Conservation (phyloP, 495 filamentous ascomycete genomes). For the Xylaria scruposa region DNA sequence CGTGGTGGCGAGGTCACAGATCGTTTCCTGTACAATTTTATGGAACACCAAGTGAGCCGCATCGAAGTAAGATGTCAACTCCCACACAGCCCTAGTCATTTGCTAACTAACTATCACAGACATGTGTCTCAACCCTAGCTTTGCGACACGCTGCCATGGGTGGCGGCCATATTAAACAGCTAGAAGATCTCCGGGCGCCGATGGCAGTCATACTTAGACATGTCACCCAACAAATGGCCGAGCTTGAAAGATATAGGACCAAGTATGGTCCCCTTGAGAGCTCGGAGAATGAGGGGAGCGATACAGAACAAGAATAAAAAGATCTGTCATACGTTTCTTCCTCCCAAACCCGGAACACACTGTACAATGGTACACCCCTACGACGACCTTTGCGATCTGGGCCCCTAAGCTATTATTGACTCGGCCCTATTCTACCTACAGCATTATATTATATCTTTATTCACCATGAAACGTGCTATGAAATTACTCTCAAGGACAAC, state of each 20-base stretch:
- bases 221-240: constrained; percentile 50
- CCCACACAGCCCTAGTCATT: neutral
- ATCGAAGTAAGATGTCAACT: constrained; percentile 76
- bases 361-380: constrained; percentile 25
- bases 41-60: constrained; percentile 91
- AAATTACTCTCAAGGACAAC: constrained; percentile 17
- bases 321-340: neutral
- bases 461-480: constrained; percentile 19
- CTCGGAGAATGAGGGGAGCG: constrained; percentile 36
- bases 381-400: constrained; percentile 7
- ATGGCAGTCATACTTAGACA: constrained; percentile 54
- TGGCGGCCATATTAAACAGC: constrained; percentile 42
- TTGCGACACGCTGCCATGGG: constrained; percentile 68
- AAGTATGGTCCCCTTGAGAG: constrained; percentile 47
- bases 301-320: constrained; percentile 41
- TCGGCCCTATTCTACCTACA: constrained; percentile 16
- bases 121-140: constrained; percentile 69
- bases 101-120: constrained; percentile 46
- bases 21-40: constrained; percentile 79
- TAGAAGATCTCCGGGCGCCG: constrained; percentile 57
- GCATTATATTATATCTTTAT: constrained; percentile 28
- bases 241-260: constrained; percentile 57
- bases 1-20: constrained; percentile 88
- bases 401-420: neutral
- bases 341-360: neutral